Evolutionary conservation across 306 rosid genomes (phyloP).

Genomic region (Alnus rubra): DNA sequence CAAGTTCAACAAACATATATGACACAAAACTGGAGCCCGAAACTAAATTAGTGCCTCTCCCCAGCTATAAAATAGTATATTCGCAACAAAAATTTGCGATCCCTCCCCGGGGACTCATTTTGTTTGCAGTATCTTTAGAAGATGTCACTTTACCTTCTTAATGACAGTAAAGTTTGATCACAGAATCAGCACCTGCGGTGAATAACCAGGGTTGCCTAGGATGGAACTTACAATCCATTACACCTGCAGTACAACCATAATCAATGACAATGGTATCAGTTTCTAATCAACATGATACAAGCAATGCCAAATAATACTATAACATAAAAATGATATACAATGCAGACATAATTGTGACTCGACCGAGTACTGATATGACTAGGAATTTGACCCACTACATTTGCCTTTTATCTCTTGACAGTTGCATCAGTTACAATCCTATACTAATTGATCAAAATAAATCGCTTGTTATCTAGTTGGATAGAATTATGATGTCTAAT

Average conservation of each 20-base stretch:
- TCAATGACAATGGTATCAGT: slow-evolving; percentile 3
- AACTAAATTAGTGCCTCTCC: slow-evolving; percentile 10
- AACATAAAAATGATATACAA: background rate
- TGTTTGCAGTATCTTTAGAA: background rate
- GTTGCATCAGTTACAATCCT: background rate
- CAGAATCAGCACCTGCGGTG: slow-evolving; percentile 84
- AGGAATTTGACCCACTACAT: background rate
- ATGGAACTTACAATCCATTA: slow-evolving; percentile 91
- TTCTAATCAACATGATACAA: background rate
- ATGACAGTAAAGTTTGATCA: slow-evolving; percentile 74
- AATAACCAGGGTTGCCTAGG: slow-evolving; percentile 95
- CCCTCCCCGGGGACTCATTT: background rate
- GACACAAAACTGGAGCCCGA: slow-evolving; percentile 5
- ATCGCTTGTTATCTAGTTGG: background rate
- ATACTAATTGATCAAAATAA: background rate
- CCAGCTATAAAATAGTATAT: slow-evolving; percentile 16
- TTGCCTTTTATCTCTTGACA: background rate
- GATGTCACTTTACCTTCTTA: slow-evolving; percentile 33
- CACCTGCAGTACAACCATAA: slow-evolving; percentile 57
- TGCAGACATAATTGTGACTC: too few relatives aligned
- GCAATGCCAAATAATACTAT: background rate
- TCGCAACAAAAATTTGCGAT: slow-evolving; percentile 7
- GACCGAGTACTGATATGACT: too few relatives aligned
- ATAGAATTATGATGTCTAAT: background rate
- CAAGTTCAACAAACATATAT: background rate